Base-by-base conservation (phyloP, 345 rosid species). In the Citrus trifoliata region DNA sequence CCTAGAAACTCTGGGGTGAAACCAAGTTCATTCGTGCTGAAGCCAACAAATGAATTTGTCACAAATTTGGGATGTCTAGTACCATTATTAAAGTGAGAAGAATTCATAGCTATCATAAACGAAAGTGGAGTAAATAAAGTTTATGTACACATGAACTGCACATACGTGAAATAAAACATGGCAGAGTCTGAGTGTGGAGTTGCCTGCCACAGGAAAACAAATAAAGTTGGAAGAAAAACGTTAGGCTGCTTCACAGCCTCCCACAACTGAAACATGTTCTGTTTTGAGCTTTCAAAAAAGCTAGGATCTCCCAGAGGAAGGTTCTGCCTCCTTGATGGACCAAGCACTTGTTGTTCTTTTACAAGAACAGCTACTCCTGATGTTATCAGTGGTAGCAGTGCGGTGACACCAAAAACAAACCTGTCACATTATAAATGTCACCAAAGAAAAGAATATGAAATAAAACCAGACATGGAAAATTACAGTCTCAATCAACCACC, bases 181-280 rank as follows among this genome's bases (percentile, higher is more conserved):
- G 98, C 99, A 70, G 97, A 91, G 75, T 96, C 99, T 30, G 99
- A 96, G 10, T 91, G 98, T 3, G 98, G 99, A n/a, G 98, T 96
- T 80, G 98, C 93, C 89, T 96, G 99, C 99, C 99, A 94, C 68
- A 94, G 89, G 88, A 96, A 94, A 70, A 96, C 86, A 81, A 96
- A 96, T 32, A 93, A 81, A 14, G 98, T 93, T 6, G 97, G 98
- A 16, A 96, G 91, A 73, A 90, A 90, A 64, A 94, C 97, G 80
- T 86, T 89, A 9, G 97, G 95, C 79, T 94, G 92, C 85, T 87
- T 89, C 61, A 93, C 88, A 73, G 99, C 97, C 76, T 64, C 70
- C 95, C 94, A 93, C 53, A 94, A 83, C 86, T 89, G 86, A 82
- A 90, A 73, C 67, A 93, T 75, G 76, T 85, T 85, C 76, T 83